Base-by-base conservation (phyloP, 495 filamentous ascomycete genomes). In the Penicillium taxi region DNA sequence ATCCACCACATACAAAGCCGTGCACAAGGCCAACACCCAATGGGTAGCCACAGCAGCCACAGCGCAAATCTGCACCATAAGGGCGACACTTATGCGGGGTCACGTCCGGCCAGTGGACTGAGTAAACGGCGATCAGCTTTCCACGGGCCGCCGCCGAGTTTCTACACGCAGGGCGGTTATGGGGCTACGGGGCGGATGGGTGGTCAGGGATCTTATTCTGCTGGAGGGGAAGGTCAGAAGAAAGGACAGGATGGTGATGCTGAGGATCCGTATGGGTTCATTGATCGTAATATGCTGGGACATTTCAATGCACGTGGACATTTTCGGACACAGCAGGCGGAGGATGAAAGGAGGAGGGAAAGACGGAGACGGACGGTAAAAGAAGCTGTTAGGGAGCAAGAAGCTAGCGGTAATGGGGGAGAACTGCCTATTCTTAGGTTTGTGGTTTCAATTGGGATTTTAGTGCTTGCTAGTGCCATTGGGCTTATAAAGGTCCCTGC, bases 111-210 rank as follows among this genome's bases (percentile, higher is more conserved):
- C 0, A 84, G 78, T 17, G 91, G 93, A 1, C 65, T 98, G 4
- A 86, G 80, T 53, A 71, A 82, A 27, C 74, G 91, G 9, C 70
- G 86, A 0, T 69, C 77, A 0, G 66, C 80, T 2, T 94, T 89
- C 60, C 73, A 70, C 1, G 91, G 91, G 0, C 89, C 91, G 6
- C 90, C 91, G 38, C 90, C 91, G 0, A 82, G 76, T 43, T 98
- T 96, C 59, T 94, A 82, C 56, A 69, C 75, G 12, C 77, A 72
- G 35, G 89, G 86, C 1, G 88, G 86, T 20, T 70, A 61, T 41
- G 67, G 65, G 14, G 28, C 6, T 4, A 45, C 48, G 32, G 59
- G 46, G 11, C 28, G 54, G 9, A 47, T 34, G 29, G 46, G 35
- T 3, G 35, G 28, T 21, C 23, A 41, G 39, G 21, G 44, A 5